phyloP scores from a whole-genome alignment of 2,329 filamentous ascomycete species.

The Coniella lustricola region DNA sequence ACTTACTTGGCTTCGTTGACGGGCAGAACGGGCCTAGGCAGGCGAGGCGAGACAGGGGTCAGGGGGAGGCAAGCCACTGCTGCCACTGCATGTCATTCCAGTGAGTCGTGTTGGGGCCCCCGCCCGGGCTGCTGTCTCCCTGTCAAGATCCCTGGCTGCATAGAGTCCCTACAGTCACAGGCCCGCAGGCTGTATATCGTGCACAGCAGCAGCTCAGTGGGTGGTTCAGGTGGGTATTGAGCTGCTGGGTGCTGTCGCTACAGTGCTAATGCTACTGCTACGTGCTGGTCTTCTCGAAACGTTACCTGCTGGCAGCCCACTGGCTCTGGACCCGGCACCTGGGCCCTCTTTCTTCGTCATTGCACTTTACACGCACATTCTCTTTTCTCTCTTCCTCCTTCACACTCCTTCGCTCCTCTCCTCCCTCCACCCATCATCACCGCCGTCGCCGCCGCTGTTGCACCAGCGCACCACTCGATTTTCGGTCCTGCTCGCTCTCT shows the following conservation, averaged over 20 bases:
- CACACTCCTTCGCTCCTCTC: not conserved
- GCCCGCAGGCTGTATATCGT: too few relatives aligned
- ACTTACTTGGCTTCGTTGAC: too few relatives aligned
- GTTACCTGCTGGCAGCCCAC: not conserved
- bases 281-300: not conserved
- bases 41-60: not conserved
- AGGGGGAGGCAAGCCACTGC: not conserved
- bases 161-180: not conserved
- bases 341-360: not conserved
- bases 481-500: too few relatives aligned
- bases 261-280: not conserved
- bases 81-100: slow-evolving; percentile 4
- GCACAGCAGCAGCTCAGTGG: too few relatives aligned
- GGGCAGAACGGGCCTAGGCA: not conserved
- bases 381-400: not conserved
- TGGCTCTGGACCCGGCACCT: not conserved
- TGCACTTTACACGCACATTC: not conserved
- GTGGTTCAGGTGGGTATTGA: too few relatives aligned
- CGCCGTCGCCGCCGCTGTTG: too few relatives aligned
- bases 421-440: too few relatives aligned
- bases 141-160: not conserved
- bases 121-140: not conserved
- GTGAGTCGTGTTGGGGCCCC: not conserved
- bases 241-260: too few relatives aligned
- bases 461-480: too few relatives aligned